Evolutionary conservation across 164 flowering plant genomes (phyloP).

Genomic region (Nelumbo lutea): DNA sequence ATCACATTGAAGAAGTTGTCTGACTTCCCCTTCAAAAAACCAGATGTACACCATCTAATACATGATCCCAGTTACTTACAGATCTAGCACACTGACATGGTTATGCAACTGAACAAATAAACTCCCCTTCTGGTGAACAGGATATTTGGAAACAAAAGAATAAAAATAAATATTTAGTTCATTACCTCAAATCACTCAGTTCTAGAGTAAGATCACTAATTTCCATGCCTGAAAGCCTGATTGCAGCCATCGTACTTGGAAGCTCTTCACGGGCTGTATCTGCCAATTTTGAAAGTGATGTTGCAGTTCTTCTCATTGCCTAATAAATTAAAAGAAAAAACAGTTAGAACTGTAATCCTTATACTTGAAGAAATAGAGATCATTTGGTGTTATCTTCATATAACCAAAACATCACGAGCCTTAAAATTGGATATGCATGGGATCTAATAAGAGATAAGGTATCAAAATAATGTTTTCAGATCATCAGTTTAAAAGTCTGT

Average conservation of each 20-base stretch:
- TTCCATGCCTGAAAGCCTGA: conserved; percentile 93
- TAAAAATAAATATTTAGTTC: background rate
- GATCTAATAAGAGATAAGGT: background rate
- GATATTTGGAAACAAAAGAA: background rate
- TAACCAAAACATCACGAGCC: background rate
- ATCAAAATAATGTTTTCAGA: background rate
- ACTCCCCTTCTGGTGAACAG: no score
- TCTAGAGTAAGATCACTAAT: conserved; percentile 92
- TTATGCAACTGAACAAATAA: background rate
- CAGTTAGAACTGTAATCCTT: background rate
- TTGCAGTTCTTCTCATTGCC: conserved; percentile 93
- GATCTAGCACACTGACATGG: background rate
- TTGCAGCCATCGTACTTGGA: conserved; percentile 92
- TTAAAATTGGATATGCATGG: background rate
- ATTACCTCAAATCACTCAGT: conserved; percentile 83
- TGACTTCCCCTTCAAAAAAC: background rate
- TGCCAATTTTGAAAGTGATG: conserved; percentile 78
- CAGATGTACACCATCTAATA: background rate
- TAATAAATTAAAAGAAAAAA: conserved; percentile 19
- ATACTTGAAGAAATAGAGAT: background rate
- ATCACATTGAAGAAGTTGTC: no score
- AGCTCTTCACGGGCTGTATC: conserved; percentile 90
- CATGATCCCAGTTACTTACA: background rate
- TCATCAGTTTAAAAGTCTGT: no score
- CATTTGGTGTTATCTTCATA: background rate